Base-by-base conservation (phyloP, 140 eudicot genomes). In the Flaveria floridana region DNA sequence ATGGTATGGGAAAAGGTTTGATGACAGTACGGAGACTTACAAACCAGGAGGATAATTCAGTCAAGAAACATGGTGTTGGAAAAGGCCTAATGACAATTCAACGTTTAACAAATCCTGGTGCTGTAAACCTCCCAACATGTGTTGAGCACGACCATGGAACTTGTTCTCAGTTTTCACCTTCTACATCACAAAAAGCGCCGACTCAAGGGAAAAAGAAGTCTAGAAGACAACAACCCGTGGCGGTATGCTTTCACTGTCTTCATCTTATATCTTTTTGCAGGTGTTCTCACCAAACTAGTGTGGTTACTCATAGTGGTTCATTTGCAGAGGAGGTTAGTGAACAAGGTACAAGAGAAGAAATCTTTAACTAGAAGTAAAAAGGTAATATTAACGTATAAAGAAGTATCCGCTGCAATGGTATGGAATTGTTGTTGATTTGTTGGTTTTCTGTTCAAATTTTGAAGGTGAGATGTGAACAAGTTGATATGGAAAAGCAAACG, bases 1-100 rank as follows among this genome's bases (percentile, higher is more conserved):
- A 94, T 85, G 97, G 99, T 37, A 80, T 84, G 84, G 99, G 99
- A 73, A 94, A 94, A 87, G 97, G 95, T 76, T 78, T 94, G 71
- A 90, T 94, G 91, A 83, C 88, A 13, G 86, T 82, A 71, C 73
- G 80, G 83, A 83, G 75, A 68, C 71, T 64, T 68, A 77, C 71
- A 68, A 76, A 83, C 63, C 70, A 73, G 76, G 76, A 66, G 41
- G 67, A 70, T 78, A 72, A 70, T 62, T 71, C 86, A 25, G 84
- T 78, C 21, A 78, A 34, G 78, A 83, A 72, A 77, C 96, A 94
- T 85, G 97, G 99, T 44, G 74, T 86, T 65, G 99, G 99, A 65
- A 94, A 94, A 88, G 97, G 96, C 71, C 77, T 94, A 73, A 90
- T 94, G 94, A 82, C 89, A 23, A 85, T 84, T 80, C 84, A 74